Evolutionary conservation across 2,329 filamentous ascomycete genomes (phyloP), one percentile per base, ranked within the genome.

Genomic region (Fusarium stilboides): DNA sequence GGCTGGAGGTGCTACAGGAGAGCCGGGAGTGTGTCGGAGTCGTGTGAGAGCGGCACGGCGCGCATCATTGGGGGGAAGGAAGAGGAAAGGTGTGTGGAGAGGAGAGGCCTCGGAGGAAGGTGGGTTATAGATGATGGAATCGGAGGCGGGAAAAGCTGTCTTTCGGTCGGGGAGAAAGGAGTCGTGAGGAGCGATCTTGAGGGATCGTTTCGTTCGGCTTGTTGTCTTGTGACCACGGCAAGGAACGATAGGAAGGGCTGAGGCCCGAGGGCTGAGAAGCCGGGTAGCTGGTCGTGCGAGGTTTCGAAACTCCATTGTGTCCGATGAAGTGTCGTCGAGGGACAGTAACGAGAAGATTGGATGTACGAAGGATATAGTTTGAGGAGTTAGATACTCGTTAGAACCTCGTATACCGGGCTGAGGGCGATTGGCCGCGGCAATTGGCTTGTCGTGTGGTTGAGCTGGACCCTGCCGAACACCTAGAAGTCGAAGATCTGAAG

Each of bases 61-160:
- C 17, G 86, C 85, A 74, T 89, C 87, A 69, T 75, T 78, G 51
- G 82, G 83, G 55, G 89, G 89, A 31, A 91, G 85, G 79, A 91
- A 91, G 76, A 89, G 86, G 80, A 89, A 86, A 58, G 89, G 89
- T n/a, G 89, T 91, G 80, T 91, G 86, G 73, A 83, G 84, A 59
- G 89, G 87, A n/a, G 87, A 85, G 5, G 86, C 80, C 57, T 83
- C 81, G 12, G 86, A 82, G 17, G 85, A 79, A 26, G 87, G 86
- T 40, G 86, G 87, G 80, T 87, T 88, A 81, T 86, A 88, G 76
- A 88, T 83, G 75, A 88, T 84, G 69, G 79, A 75, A 67, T 79
- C 74, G 69, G 72, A 71, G 69, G 74, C 72, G 42, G 77, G 69
- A 59, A 78, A 77, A 36, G 76, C 62, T 40, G 69, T 42, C 44